Evolutionary conservation across 352 stramenopile genomes (phyloP).

Genomic region (Phytophthora pseudosyringae): DNA sequence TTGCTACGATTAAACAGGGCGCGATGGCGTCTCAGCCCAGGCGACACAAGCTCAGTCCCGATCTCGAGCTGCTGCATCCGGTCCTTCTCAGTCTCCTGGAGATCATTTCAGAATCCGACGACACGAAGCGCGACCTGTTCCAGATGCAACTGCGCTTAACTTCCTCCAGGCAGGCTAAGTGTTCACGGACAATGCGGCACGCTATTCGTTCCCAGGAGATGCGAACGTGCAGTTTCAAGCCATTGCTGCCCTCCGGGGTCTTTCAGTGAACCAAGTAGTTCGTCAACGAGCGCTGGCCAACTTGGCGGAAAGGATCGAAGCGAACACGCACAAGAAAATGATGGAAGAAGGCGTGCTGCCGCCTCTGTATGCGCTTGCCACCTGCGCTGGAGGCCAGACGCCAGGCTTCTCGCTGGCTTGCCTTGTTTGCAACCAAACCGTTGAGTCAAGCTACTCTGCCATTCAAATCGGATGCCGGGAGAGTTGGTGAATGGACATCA

Average conservation of each 20-base stretch:
- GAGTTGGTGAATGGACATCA: conserved; percentile 46
- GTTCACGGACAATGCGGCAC: too few relatives aligned
- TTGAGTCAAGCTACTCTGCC: conserved; percentile 90
- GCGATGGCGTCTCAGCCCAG: conserved; percentile 30
- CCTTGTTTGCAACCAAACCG: conserved; percentile 93
- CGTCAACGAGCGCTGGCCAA: conserved; percentile 94
- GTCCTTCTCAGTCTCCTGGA: conserved; percentile 8
- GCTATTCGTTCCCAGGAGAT: conserved; percentile 93
- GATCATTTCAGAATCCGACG: too few relatives aligned
- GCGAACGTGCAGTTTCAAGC: conserved; percentile 97
- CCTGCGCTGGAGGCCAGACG: conserved; percentile 85
- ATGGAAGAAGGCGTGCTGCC: conserved; percentile 93
- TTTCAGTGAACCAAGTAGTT: conserved; percentile 92
- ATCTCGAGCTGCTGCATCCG: neutral
- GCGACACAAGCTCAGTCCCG: conserved; percentile 3
- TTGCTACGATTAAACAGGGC: conserved; percentile 58
- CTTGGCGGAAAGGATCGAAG: conserved; percentile 96
- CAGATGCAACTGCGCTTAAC: too few relatives aligned
- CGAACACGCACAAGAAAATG: conserved; percentile 95
- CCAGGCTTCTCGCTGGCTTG: conserved; percentile 92
- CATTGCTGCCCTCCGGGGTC: conserved; percentile 92
- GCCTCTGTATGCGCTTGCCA: conserved; percentile 88
- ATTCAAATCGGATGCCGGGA: too few relatives aligned
- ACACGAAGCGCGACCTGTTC: too few relatives aligned
- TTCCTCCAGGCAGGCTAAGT: too few relatives aligned